Conservation (phyloP, 1,284 basidiomycete genomes). For the Apiotrichum brassicae region DNA sequence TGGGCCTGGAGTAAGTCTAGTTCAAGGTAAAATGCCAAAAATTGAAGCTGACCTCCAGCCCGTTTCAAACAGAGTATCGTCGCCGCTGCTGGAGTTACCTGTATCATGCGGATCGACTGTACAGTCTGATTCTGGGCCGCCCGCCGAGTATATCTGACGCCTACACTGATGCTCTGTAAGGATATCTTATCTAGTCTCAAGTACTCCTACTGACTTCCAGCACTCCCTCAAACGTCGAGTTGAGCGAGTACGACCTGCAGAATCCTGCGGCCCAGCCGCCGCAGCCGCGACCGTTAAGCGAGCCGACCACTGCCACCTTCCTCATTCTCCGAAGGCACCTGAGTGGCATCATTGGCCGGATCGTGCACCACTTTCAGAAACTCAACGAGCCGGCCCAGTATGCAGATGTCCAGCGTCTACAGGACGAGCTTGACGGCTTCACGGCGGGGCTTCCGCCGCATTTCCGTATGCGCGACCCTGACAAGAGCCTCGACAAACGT, state of each 20-base stretch:
- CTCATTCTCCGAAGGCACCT: conserved; percentile 79
- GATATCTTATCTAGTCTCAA: background rate
- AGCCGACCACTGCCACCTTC: conserved; percentile 78
- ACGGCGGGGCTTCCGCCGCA: conserved; percentile 64
- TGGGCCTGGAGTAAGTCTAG: conserved; percentile 55
- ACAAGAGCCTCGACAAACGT: conserved; percentile 66
- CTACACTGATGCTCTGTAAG: conserved; percentile 44
- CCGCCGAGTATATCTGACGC: conserved; percentile 59
- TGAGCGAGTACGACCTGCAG: conserved; percentile 53
- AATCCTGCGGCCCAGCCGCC: conserved; percentile 24
- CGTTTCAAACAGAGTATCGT: conserved; percentile 77
- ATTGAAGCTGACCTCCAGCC: conserved; percentile 43
- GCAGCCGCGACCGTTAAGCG: conserved; percentile 43
- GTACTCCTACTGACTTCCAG: conserved; percentile 42
- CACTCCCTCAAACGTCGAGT: conserved; percentile 75
- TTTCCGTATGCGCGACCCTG: conserved; percentile 57
- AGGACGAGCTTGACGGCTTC: conserved; percentile 78
- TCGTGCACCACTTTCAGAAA: conserved; percentile 93
- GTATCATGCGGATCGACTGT: conserved; percentile 76
- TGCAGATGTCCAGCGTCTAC: conserved; percentile 72
- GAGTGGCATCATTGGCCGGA: conserved; percentile 77
- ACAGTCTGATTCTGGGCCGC: conserved; percentile 78
- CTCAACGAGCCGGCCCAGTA: conserved; percentile 75
- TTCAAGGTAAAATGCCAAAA: background rate
- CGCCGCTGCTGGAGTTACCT: conserved; percentile 89